phyloP scores from a whole-genome alignment of 2,329 filamentous ascomycete species.

The Epichloe gansuensis region DNA sequence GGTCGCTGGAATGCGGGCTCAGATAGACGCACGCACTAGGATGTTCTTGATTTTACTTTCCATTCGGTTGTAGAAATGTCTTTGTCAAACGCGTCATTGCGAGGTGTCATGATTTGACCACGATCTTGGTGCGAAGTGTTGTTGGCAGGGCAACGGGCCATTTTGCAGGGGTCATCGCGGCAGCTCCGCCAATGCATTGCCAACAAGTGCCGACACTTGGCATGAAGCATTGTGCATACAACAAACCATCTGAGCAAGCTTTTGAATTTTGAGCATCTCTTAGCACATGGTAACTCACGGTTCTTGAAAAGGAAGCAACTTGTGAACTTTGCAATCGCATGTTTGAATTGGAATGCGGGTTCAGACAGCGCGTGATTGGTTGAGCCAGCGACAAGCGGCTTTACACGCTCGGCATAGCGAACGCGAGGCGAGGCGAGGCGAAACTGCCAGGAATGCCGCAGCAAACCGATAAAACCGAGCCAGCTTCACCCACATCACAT shows the following conservation, averaged over 20 bases:
- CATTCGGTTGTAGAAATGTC: neutral
- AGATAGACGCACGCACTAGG: neutral
- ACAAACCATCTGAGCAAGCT: too few relatives aligned
- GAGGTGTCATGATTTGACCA: neutral
- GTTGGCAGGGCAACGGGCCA: slow-evolving; percentile 4
- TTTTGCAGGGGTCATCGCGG: neutral
- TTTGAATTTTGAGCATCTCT: too few relatives aligned
- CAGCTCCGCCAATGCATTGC: too few relatives aligned
- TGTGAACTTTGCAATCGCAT: too few relatives aligned
- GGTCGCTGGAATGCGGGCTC: slow-evolving; percentile 8
- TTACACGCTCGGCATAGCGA: neutral
- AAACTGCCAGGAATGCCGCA: slow-evolving; percentile 16
- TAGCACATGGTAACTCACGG: too few relatives aligned
- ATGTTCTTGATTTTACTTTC: neutral
- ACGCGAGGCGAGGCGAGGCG: too few relatives aligned
- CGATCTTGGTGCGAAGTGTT: neutral
- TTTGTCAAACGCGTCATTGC: neutral
- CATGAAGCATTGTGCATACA: too few relatives aligned
- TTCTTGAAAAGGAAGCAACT: too few relatives aligned
- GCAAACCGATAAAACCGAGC: slow-evolving; percentile 30
- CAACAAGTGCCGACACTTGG: too few relatives aligned
- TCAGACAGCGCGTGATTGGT: too few relatives aligned
- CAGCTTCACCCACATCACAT: slow-evolving; percentile 1
- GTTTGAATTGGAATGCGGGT: too few relatives aligned
- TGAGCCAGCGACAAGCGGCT: neutral